Evolutionary conservation across 23 red algal genomes (phyloP), one percentile per base, ranked within the genome.

Genomic region (Gracilaria caudata): DNA sequence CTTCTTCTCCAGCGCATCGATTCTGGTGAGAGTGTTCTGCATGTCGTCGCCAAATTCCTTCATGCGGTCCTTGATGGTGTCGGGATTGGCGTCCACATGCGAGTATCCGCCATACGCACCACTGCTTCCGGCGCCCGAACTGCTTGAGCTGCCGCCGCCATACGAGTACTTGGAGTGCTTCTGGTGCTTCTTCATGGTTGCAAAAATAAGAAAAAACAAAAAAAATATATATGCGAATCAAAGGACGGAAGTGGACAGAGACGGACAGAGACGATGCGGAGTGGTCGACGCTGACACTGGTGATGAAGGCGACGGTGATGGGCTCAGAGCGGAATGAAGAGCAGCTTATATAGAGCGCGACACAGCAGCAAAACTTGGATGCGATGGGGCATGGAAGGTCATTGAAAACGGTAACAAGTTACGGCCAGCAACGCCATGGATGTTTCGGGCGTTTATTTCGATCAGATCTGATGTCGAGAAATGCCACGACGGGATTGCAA

Each of bases 1-100:
- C 65, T 71, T 71, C 26, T 41, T 71, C 65, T 71, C 65, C 65
- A 71, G 37, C 2, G 65, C 65, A 20, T 71, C 65, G 33, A 71
- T 71, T 71, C 65, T 71, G 65, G 12, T 71, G 12, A 71, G 37
- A 40, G 65, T 71, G 65, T 41, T 71, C 33, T 71, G 29, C 65
- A 71, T 71, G 14, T 71, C 65, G 33, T 71, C 33, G 2, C 65
- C 37, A 36, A 71, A 20, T 7, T 71, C 65, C 65, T 71, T 71
- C 65, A 71, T 71, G 34, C 40, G 39, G 34, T 38, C 4, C 19
- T 41, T 36, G 37, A 71, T 71, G 34, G 3, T 71, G 20, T 71
- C 65, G 4, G 65, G 65, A 23, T 71, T 71, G 65, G 65, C 65
- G 20, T 71, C 65, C 19, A 39, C 34, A 14, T 71, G 65, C 6